Evolutionary conservation across 148 eudicot species (phyloP).

Genomic region (Agrostemma githago): DNA sequence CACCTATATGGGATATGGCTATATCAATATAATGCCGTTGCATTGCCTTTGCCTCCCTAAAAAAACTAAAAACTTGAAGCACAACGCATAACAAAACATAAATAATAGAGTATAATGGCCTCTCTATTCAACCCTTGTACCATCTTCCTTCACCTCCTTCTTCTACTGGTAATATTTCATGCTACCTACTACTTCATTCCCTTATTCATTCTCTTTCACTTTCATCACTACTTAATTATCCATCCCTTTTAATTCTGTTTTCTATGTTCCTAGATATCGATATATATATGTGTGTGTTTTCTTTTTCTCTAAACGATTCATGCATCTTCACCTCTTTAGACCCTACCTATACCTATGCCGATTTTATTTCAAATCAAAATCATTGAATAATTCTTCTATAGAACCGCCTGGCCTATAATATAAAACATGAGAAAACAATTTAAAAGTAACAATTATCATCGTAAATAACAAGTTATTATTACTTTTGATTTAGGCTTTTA

Average conservation of each 20-base stretch:
- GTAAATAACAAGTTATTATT: no score
- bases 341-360: not conserved
- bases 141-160: constrained; percentile 24
- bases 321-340: not conserved
- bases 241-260: not conserved
- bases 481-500: no score
- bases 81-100: not conserved
- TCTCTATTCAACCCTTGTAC: constrained; percentile 9
- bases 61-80: not conserved
- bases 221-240: not conserved
- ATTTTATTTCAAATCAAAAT: not conserved
- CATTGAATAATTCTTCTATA: not conserved
- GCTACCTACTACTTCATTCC: no score
- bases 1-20: no score
- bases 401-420: no score
- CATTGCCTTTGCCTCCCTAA: not conserved
- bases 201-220: not conserved
- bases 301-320: not conserved
- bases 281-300: not conserved
- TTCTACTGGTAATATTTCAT: constrained; percentile 26
- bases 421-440: no score
- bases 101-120: not conserved
- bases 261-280: not conserved
- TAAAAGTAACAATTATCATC: no score
- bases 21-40: not conserved